A percentile compares a stretch with the other conserved stretches of the same genome.
phyloP scores from a whole-genome alignment of 306 rosid species.

The Trifolium pratense region DNA sequence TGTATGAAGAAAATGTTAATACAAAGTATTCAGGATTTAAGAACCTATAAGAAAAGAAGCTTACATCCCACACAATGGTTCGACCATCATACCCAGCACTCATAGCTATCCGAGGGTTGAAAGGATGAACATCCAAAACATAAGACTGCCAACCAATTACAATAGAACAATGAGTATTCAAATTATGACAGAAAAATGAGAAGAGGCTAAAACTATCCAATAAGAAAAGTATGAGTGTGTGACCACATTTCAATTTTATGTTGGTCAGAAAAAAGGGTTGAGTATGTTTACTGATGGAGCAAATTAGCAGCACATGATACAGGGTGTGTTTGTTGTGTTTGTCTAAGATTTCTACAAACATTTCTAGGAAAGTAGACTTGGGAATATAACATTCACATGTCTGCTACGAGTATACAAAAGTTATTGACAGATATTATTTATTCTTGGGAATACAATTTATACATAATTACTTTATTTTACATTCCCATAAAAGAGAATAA shows the following conservation, averaged over 20 bases:
- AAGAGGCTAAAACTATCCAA: constrained; percentile 22
- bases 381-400: background rate
- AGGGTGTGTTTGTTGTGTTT: background rate
- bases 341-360: constrained; percentile 1
- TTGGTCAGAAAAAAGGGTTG: background rate
- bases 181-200: constrained; percentile 17
- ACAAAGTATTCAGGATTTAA: constrained; percentile 28
- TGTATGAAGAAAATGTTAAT: background rate
- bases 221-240: background rate
- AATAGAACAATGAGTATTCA: constrained; percentile 39
- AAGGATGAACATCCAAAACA: constrained; percentile 96
- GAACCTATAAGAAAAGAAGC: constrained; percentile 42
- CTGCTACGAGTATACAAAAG: background rate
- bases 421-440: background rate
- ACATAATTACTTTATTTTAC: background rate
- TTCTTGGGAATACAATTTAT: background rate
- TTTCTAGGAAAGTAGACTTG: background rate
- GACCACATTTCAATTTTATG: constrained; percentile 23
- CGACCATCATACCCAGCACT: constrained; percentile 95
- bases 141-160: constrained; percentile 68
- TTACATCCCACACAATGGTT: constrained; percentile 94
- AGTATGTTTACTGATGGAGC: constrained; percentile 5
- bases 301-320: constrained; percentile 28
- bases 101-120: constrained; percentile 96
- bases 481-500: background rate